These are phyloP conservation scores for Tulasnella sp. DNA, from an alignment of 768 basidiomycete species.

Conservation along the genomic window DNA sequence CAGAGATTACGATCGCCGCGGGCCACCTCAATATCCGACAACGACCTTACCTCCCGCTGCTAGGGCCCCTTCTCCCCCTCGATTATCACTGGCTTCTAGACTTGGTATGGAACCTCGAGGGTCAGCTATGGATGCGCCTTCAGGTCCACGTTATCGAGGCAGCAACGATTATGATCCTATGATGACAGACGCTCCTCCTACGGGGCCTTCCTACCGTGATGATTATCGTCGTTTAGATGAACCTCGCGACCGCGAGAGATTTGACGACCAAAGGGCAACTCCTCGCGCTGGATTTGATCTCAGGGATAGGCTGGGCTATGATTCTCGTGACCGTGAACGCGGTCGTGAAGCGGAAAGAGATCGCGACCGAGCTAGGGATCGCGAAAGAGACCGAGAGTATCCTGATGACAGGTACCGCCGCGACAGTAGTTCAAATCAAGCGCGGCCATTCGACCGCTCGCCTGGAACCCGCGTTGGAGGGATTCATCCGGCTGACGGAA, in stretches of 20 bases:
- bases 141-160: conserved; percentile 12
- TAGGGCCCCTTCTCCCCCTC: background rate
- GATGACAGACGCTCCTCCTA: background rate
- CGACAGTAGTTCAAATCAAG: background rate
- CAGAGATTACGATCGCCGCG: conserved; percentile 3
- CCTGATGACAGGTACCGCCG: background rate
- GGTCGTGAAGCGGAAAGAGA: conserved; percentile 4
- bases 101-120: background rate
- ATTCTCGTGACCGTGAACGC: conserved; percentile 11
- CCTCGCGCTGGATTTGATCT: background rate
- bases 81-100: background rate
- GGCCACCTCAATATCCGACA: conserved; percentile 5
- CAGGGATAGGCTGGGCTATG: background rate
- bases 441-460: background rate
- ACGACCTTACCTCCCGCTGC: background rate
- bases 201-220: background rate
- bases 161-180: background rate
- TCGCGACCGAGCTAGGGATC: conserved; percentile 3
- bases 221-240: conserved; percentile 13
- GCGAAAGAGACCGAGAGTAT: conserved; percentile 15
- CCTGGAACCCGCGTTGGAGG: background rate
- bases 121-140: background rate
- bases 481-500: background rate
- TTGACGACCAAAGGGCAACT: background rate
- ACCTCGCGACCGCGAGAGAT: background rate